Evolutionary conservation across 805 yeast genomes (phyloP), one percentile per base, ranked within the genome.

Genomic region (Candida bentonensis): DNA sequence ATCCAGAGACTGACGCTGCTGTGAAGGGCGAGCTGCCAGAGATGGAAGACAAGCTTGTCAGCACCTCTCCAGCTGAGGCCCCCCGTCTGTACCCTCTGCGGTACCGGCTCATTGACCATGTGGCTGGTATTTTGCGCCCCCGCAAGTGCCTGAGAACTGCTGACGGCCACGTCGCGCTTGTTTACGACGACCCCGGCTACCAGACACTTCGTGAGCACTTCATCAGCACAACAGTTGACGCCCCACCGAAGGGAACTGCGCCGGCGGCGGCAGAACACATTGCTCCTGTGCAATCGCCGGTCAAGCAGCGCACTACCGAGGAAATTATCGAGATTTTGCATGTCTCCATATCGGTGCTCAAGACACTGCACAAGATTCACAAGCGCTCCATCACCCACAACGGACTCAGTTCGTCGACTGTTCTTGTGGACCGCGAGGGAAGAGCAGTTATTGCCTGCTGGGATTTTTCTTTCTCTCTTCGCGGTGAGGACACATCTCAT

Each of bases 351-450:
- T 44, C 51, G 3, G 47, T 55, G 3, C 43, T 60, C 9, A 49
- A 56, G 36, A 52, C 56, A 2, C 42, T 67, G 20, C 49, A 53
- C 22, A 42, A 42, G 7, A 53, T 69, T 2, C 77, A 73, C 49
- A 56, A 60, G 15, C 49, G 55, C 27, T 71, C 73, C 1, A 52
- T 72, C 26, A 69, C 71, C 3, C 76, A 71, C 50, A 72, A 73
- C 47, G 72, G 75, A 0, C 52, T 73, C 23, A 65, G 70, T 2
- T 52, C 68, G 3, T 52, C 57, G n/a, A 57, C 61, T 23, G 60
- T 73, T 1, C 52, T 69, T 17, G 56, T 67, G n/a, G 57, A 65
- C 30, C 60, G 56, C 5, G 53, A 56, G n/a, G 56, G 53, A 11
- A 59, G 65, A 15, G 60, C 72, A 3, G 64, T 54, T 36, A 53